Conservation (phyloP, 2,329 filamentous ascomycete species). For the Colletotrichum navitas region DNA sequence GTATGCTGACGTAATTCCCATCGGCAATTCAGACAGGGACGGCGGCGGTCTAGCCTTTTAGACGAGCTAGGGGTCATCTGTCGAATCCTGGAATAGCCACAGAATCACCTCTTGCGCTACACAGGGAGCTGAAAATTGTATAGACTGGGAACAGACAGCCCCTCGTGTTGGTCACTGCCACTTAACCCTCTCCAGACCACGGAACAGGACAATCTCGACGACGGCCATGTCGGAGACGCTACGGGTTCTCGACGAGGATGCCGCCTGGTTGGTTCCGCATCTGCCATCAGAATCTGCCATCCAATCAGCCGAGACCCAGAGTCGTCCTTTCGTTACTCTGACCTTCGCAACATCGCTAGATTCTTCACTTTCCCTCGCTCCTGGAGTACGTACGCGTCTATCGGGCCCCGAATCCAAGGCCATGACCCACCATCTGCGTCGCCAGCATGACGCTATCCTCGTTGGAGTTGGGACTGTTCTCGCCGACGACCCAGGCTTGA, state of each 20-base stretch:
- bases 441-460: conserved; percentile 85
- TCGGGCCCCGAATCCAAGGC: conserved; percentile 87
- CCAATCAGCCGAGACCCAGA: conserved; percentile 16
- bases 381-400: conserved; percentile 83
- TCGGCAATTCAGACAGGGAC: conserved; percentile 24
- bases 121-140: conserved; percentile 19
- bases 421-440: conserved; percentile 93
- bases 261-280: conserved; percentile 49
- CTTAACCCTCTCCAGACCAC: conserved; percentile 13
- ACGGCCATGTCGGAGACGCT: conserved; percentile 46
- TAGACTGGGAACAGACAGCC: conserved; percentile 5
- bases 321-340: conserved; percentile 74
- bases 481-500: conserved; percentile 87
- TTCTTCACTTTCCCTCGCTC: conserved; percentile 79
- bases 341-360: conserved; percentile 95
- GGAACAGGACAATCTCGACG: conserved; percentile 6
- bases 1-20: conserved; percentile 12
- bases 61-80: conserved; percentile 36
- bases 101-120: conserved; percentile 28
- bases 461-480: conserved; percentile 87
- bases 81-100: conserved; percentile 30
- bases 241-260: conserved; percentile 45
- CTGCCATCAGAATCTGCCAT: conserved; percentile 42
- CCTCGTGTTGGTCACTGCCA: background rate
- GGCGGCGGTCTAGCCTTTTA: conserved; percentile 20